Percentiles rank a stretch among this genome's conserved stretches.
Conservation (phyloP, 306 rosid species). For the Ochetophila trinervis region DNA sequence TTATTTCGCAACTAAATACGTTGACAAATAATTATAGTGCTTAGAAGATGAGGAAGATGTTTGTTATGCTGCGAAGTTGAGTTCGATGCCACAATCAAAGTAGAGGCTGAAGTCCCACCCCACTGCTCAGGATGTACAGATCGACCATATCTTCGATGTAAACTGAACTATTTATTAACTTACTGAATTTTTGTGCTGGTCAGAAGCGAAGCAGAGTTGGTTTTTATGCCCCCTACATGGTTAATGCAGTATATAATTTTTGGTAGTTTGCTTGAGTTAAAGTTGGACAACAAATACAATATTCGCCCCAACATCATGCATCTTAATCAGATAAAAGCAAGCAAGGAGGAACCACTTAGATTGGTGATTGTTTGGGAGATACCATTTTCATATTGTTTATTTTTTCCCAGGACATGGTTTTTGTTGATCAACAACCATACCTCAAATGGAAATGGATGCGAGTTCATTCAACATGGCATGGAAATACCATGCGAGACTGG, state of each 20-base stretch:
- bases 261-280: constrained; percentile 31
- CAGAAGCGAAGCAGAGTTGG: constrained; percentile 27
- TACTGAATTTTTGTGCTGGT: constrained; percentile 31
- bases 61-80: background rate
- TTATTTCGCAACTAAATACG: background rate
- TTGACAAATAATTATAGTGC: background rate
- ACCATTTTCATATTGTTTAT: too few relatives aligned
- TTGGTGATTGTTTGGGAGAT: too few relatives aligned
- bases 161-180: constrained; percentile 28
- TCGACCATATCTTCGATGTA: constrained; percentile 26
- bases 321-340: too few relatives aligned
- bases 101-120: constrained; percentile 17
- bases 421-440: too few relatives aligned
- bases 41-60: background rate
- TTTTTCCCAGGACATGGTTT: too few relatives aligned
- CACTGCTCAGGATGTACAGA: constrained; percentile 21
- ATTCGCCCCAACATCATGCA: too few relatives aligned
- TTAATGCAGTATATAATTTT: constrained; percentile 21
- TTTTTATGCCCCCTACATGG: constrained; percentile 13
- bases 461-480: too few relatives aligned
- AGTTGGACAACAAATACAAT: constrained; percentile 1
- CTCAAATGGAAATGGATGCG: too few relatives aligned
- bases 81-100: background rate
- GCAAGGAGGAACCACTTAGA: too few relatives aligned
- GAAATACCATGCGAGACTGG: too few relatives aligned